Evolutionary conservation across 805 yeast genomes (phyloP), one percentile per base, ranked within the genome.

Genomic region (Starmera dryadoides): DNA sequence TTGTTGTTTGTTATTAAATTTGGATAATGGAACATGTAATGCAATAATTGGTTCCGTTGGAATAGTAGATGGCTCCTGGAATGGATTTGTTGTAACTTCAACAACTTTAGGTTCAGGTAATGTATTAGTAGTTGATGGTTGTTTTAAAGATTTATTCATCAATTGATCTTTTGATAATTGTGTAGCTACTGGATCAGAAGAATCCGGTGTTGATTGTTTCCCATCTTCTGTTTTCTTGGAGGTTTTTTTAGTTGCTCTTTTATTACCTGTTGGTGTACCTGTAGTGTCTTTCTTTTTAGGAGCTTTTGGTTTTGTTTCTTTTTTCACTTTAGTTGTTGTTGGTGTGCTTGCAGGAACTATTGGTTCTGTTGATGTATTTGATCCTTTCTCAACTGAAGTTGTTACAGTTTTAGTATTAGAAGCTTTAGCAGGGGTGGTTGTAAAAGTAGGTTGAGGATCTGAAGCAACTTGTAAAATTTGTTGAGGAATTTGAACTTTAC

Each of bases 11-110:
- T 7, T n/a, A 19, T 16, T 30, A 14, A 16, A 11, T 10, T 19
- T 20, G 9, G 34, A 11, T 29, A 78, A 55, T 0, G 83, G 83
- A 8, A 78, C 66, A 41, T 75, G 69, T 9, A 78, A 53, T 4
- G 80, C 77, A 12, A 78, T 69, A 20, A 77, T 73, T 2, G 81
- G 81, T n/a, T 55, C 60, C 21, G 29, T 4, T 34, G 37, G 33
- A n/a, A 23, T 6, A 26, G 30, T 28, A 17, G 30, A 18, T 14
- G 39, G 42, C 21, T 40, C 36, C 8, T 23, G 32, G 2, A 33
- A 34, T 29, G 37, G 37, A 7, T 23, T 6, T n/a, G 26, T 12
- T 3, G 31, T 8, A 4, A 47, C 30, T 12, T 48, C 55, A 10
- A 50, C 17, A 5, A 50, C 23, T 34, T 41, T 36, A 11, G 57